Percentiles rank a stretch among this genome's conserved stretches.
phyloP scores from a whole-genome alignment of 176 grass and related monocot species.

The Zea mays region DNA sequence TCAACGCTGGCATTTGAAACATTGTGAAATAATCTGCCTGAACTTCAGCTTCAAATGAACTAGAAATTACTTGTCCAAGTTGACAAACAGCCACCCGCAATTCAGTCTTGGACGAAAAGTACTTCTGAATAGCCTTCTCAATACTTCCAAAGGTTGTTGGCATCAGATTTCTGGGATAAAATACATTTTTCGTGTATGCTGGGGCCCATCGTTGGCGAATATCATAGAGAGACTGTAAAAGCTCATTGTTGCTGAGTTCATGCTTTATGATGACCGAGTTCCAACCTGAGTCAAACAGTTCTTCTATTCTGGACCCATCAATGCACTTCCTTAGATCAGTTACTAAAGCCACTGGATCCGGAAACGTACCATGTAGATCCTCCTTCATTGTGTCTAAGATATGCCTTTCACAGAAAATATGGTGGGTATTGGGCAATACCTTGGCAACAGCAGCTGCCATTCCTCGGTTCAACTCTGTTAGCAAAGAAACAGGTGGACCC shows the following conservation, averaged over 20 bases:
- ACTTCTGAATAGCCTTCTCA: constrained; percentile 64
- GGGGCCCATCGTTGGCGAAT: constrained; percentile 79
- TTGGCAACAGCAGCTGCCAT: constrained; percentile 64
- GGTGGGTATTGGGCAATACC: constrained; percentile 61
- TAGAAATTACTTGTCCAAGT: constrained; percentile 59
- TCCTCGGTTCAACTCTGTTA: constrained; percentile 65
- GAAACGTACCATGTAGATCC: constrained; percentile 53
- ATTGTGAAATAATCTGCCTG: constrained; percentile 75
- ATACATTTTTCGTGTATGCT: constrained; percentile 62
- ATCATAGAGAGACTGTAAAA: constrained; percentile 68
- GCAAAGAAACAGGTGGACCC: constrained; percentile 63
- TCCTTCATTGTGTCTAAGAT: constrained; percentile 60
- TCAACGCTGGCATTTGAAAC: constrained; percentile 59
- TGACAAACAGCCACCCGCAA: constrained; percentile 60
- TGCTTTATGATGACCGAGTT: constrained; percentile 52
- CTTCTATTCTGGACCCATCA: constrained; percentile 54
- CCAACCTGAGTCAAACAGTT: constrained; percentile 81
- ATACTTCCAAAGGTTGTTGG: constrained; percentile 54
- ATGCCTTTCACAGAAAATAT: constrained; percentile 80
- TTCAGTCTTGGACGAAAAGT: constrained; percentile 67
- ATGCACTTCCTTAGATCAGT: constrained; percentile 72
- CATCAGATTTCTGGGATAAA: constrained; percentile 57
- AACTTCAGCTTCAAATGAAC: constrained; percentile 57
- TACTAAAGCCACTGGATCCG: constrained; percentile 53
- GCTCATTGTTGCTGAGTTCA: constrained; percentile 62